Evolutionary conservation across 805 yeast species (phyloP).

Genomic region (Tetrapisispora iriomotensis): DNA sequence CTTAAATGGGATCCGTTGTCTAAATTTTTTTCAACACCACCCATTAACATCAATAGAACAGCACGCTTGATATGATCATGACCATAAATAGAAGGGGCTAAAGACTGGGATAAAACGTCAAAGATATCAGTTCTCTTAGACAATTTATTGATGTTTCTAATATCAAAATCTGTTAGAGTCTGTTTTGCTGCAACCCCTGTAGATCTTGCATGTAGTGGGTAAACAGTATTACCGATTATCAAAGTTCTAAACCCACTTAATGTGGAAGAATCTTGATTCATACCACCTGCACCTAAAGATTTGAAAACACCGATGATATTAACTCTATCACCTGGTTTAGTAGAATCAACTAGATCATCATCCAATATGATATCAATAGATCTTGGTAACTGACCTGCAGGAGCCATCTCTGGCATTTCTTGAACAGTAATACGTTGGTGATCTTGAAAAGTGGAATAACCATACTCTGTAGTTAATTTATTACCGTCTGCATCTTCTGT

Average conservation of each 20-base stretch:
- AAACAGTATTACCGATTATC: slow-evolving; percentile 81
- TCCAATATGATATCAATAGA: slow-evolving; percentile 87
- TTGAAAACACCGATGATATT: slow-evolving; percentile 91
- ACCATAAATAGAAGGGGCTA: slow-evolving; percentile 95
- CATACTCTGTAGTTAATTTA: slow-evolving; percentile 82
- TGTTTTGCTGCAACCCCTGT: slow-evolving; percentile 69
- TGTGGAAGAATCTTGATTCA: slow-evolving; percentile 28
- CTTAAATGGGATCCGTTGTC: slow-evolving; percentile 94
- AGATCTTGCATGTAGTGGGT: slow-evolving; percentile 80
- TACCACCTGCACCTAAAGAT: slow-evolving; percentile 66
- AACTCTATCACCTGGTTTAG: slow-evolving; percentile 93
- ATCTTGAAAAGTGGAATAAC: slow-evolving; percentile 84
- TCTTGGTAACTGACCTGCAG: slow-evolving; percentile 95
- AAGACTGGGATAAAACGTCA: slow-evolving; percentile 68
- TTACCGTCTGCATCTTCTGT: slow-evolving; percentile 89
- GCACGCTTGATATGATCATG: slow-evolving; percentile 87
- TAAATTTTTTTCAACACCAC: slow-evolving; percentile 89
- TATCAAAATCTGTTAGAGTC: slow-evolving; percentile 66
- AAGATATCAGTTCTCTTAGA: slow-evolving; percentile 64
- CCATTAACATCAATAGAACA: slow-evolving; percentile 77
- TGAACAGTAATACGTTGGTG: slow-evolving; percentile 90
- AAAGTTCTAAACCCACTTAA: slow-evolving; percentile 70
- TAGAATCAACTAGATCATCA: slow-evolving; percentile 84
- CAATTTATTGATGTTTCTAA: slow-evolving; percentile 74
- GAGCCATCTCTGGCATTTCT: slow-evolving; percentile 96